These are phyloP conservation scores for Talaromyces rugulosus DNA, from an alignment of 2,329 filamentous ascomycete genomes.

Conservation along the genomic window DNA sequence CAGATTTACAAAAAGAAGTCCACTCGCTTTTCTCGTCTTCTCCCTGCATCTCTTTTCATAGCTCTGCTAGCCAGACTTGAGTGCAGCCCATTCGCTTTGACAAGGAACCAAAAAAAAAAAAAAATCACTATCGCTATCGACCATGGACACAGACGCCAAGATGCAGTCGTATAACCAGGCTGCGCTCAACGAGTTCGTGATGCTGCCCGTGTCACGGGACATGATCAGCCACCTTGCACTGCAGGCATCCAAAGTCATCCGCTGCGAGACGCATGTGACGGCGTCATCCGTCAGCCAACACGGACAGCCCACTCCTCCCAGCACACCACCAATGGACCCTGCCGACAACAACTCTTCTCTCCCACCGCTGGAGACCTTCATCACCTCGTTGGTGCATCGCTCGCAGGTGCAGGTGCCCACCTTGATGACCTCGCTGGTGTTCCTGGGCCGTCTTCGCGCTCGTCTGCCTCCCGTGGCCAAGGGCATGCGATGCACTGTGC, in stretches of 20 bases:
- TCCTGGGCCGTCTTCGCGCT: conserved; percentile 77
- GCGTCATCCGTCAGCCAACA: conserved; percentile 36
- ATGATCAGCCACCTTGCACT: conserved; percentile 46
- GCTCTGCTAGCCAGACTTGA: conserved; percentile 6
- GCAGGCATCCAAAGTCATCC: conserved; percentile 46
- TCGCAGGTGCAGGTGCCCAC: conserved; percentile 97
- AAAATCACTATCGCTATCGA: not conserved
- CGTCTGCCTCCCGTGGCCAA: conserved; percentile 91
- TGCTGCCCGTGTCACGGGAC: conserved; percentile 43
- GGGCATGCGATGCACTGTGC: conserved; percentile 91
- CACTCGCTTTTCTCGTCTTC: not conserved
- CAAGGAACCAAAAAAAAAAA: not conserved
- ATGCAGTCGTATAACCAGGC: conserved; percentile 31
- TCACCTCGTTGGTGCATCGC: conserved; percentile 80
- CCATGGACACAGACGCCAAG: conserved; percentile 17
- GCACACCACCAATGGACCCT: conserved; percentile 52
- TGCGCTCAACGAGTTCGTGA: conserved; percentile 46
- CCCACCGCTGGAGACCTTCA: conserved; percentile 84
- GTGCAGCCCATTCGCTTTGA: not conserved
- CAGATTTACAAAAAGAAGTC: not conserved
- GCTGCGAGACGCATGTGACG: conserved; percentile 49
- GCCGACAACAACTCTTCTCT: conserved; percentile 44
- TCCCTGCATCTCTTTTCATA: not conserved
- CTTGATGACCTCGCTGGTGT: conserved; percentile 94
- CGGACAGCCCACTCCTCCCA: conserved; percentile 57